Percentiles rank a stretch among this genome's conserved stretches.
phyloP scores from a whole-genome alignment of 306 rosid genomes.

The Sphenostylis stenocarpa region DNA sequence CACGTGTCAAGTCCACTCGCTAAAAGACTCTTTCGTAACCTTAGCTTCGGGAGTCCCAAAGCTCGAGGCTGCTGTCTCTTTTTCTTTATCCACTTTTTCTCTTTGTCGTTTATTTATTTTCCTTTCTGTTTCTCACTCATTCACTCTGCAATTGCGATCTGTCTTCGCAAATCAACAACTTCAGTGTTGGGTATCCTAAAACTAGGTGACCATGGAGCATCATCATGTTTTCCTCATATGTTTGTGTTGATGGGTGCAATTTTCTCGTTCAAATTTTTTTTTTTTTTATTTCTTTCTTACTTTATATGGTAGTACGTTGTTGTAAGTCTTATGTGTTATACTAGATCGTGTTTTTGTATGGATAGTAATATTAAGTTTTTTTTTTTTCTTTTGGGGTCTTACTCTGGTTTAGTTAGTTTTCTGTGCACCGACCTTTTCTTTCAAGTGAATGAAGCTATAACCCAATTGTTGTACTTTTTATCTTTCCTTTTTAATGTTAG shows the following conservation, averaged over 20 bases:
- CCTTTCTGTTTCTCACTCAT: background rate
- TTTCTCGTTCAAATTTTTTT: constrained; percentile 1
- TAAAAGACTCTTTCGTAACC: background rate
- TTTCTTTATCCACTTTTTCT: background rate
- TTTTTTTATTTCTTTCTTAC: background rate
- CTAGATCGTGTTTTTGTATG: background rate
- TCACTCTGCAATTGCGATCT: background rate
- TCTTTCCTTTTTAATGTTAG: background rate
- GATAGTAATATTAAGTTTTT: background rate
- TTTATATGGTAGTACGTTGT: background rate
- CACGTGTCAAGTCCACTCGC: constrained; percentile 16
- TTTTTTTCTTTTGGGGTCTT: background rate
- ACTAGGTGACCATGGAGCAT: constrained; percentile 13
- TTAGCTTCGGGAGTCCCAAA: constrained; percentile 35
- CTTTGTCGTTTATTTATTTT: background rate
- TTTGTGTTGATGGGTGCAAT: background rate
- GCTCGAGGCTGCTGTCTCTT: constrained; percentile 20
- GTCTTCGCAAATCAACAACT: background rate
- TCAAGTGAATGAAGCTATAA: background rate
- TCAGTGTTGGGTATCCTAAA: background rate
- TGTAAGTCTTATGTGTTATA: background rate
- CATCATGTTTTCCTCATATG: background rate
- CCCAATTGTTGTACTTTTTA: background rate
- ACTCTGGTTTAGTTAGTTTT: background rate
- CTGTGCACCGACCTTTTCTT: background rate